Evolutionary conservation across 106 monocot species (phyloP).

Genomic region (Alisma plantagoaquatica): DNA sequence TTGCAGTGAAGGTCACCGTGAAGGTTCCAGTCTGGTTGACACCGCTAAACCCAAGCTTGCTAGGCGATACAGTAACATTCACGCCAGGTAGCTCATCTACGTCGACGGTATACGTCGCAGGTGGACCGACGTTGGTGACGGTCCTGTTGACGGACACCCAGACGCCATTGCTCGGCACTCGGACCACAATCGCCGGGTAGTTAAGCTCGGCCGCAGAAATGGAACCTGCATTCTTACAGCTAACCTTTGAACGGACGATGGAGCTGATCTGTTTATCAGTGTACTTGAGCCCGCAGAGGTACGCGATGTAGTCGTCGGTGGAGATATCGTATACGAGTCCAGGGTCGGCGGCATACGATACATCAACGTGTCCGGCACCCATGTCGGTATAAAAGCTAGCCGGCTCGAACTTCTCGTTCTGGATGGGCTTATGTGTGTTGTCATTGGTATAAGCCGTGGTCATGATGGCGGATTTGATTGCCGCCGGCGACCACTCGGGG

Average conservation of each 20-base stretch:
- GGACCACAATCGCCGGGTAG: constrained; percentile 70
- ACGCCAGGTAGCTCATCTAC: constrained; percentile 39
- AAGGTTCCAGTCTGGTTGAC: constrained; percentile 6
- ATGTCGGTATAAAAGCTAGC: constrained; percentile 66
- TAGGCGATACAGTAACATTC: constrained; percentile 42
- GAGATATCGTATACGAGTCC: constrained; percentile 73
- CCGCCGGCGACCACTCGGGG: constrained; percentile 72
- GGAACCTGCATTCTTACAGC: not conserved
- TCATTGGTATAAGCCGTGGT: constrained; percentile 32
- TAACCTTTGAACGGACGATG: constrained; percentile 18
- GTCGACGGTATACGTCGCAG: constrained; percentile 27
- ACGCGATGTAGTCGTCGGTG: constrained; percentile 50
- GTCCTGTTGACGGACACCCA: constrained; percentile 21
- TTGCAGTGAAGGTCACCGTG: not conserved
- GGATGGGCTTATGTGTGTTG: constrained; percentile 30
- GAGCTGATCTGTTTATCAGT: constrained; percentile 40
- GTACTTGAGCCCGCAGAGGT: constrained; percentile 71
- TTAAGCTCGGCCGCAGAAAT: constrained; percentile 33
- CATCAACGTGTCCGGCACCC: constrained; percentile 80
- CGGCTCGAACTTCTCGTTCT: constrained; percentile 19
- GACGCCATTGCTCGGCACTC: not conserved
- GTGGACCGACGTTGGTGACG: constrained; percentile 59
- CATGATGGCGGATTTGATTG: constrained; percentile 86
- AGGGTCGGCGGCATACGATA: constrained; percentile 59
- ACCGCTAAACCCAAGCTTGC: constrained; percentile 33